A percentile compares a stretch with the other conserved stretches of the same genome.
These are phyloP conservation scores for Macaranga tanarius DNA, from an alignment of 441 rosid species.

Conservation along the genomic window DNA sequence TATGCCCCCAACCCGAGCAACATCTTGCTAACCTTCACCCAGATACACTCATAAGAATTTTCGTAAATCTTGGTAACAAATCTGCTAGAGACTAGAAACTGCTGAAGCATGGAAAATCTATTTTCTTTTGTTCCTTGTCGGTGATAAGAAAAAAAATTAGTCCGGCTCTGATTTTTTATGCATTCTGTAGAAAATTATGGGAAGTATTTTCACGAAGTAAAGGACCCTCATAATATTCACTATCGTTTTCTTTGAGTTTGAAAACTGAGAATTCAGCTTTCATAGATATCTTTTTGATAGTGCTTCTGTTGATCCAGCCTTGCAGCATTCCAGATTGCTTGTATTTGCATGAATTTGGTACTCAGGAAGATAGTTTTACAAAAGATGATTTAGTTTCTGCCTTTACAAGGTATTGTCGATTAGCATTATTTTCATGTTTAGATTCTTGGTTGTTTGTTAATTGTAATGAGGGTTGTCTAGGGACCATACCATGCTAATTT, in stretches of 20 bases:
- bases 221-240: neutral
- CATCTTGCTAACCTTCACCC: neutral
- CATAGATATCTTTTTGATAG: conserved; percentile 1
- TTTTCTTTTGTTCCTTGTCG: neutral
- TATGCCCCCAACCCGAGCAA: neutral
- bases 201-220: neutral
- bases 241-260: neutral
- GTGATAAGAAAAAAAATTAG: neutral
- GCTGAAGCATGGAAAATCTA: neutral
- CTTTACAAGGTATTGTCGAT: conserved; percentile 52
- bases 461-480: neutral
- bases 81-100: neutral
- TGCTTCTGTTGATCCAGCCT: conserved; percentile 48
- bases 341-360: conserved; percentile 83
- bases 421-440: neutral
- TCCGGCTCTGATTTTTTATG: neutral
- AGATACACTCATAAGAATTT: too few species aligned
- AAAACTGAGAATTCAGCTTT: neutral
- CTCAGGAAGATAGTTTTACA: conserved; percentile 84
- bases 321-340: conserved; percentile 82
- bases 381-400: conserved; percentile 85
- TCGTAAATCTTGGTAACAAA: neutral
- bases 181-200: neutral
- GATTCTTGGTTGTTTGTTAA: neutral
- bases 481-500: neutral